Evolutionary conservation across 164 flowering plant species (phyloP).

Genomic region (Chimonanthus salicifolius): DNA sequence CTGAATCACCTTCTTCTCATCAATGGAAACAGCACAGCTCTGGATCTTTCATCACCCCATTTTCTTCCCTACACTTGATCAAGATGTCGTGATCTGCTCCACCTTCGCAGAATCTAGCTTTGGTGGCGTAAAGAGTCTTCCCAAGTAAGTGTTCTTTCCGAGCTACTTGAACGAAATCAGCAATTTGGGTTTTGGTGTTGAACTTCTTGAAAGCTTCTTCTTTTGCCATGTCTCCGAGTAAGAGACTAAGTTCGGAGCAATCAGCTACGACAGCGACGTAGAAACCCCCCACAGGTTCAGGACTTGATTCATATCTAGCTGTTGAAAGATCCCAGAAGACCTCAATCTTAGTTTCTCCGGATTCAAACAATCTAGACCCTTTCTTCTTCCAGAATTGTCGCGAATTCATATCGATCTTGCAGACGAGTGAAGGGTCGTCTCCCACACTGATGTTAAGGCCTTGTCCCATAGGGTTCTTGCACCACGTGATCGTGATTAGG

Average conservation of each 20-base stretch:
- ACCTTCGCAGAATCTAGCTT: constrained; percentile 56
- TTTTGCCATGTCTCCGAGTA: constrained; percentile 52
- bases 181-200: constrained; percentile 18
- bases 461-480: constrained; percentile 37
- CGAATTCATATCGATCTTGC: constrained; percentile 49
- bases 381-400: constrained; percentile 54
- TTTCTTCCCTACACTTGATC: constrained; percentile 57
- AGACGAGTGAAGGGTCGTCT: constrained; percentile 30
- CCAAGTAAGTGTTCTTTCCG: constrained; percentile 69
- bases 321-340: constrained; percentile 65
- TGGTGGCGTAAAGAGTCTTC: constrained; percentile 51
- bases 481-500: constrained; percentile 59
- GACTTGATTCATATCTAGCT: constrained; percentile 55
- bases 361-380: constrained; percentile 45
- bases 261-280: constrained; percentile 48
- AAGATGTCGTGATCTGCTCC: constrained; percentile 62
- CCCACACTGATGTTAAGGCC: constrained; percentile 48
- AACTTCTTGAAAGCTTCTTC: constrained; percentile 39
- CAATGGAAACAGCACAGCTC: constrained; percentile 58
- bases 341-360: constrained; percentile 35
- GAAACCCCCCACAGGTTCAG: constrained; percentile 67
- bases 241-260: constrained; percentile 38
- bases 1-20: constrained; percentile 61
- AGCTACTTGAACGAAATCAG: constrained; percentile 39
- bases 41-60: constrained; percentile 45